A percentile compares a stretch with the other conserved stretches of the same genome.
phyloP scores from a whole-genome alignment of 2,329 filamentous ascomycete genomes.

The Phyllosticta capitalensis region DNA sequence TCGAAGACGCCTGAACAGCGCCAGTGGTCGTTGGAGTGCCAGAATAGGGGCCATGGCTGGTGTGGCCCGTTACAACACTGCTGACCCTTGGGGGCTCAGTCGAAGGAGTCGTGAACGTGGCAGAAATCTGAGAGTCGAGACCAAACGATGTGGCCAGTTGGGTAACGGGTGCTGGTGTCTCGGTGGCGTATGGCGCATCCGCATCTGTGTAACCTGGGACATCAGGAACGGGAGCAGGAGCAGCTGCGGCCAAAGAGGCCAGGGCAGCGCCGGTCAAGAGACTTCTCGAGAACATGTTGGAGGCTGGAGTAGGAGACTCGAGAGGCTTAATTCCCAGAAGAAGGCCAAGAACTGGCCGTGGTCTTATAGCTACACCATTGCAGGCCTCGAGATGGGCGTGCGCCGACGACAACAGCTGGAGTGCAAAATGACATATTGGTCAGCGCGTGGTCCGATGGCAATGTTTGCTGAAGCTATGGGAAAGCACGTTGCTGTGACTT shows the following conservation, averaged over 20 bases:
- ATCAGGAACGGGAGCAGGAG: slow-evolving; percentile 31
- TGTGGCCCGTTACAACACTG: slow-evolving; percentile 46
- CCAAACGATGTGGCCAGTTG: slow-evolving; percentile 34
- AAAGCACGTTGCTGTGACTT: slow-evolving; percentile 2
- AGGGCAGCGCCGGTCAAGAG: slow-evolving; percentile 17
- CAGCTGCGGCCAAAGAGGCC: slow-evolving; percentile 26
- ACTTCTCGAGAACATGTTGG: slow-evolving; percentile 30
- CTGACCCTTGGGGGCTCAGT: slow-evolving; percentile 38
- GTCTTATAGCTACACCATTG: slow-evolving; percentile 1
- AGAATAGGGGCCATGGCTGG: slow-evolving; percentile 58
- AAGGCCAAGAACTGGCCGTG: neutral
- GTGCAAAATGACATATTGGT: neutral
- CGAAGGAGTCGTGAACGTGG: slow-evolving; percentile 20
- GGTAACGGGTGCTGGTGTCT: slow-evolving; percentile 17
- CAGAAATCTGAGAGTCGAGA: slow-evolving; percentile 32
- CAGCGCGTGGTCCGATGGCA: neutral
- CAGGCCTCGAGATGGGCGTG: neutral
- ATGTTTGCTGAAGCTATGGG: neutral
- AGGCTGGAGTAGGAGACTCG: neutral
- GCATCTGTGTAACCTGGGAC: slow-evolving; percentile 37
- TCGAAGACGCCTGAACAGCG: slow-evolving; percentile 48
- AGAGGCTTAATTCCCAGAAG: neutral
- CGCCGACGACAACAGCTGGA: neutral
- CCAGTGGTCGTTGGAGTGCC: slow-evolving; percentile 62
- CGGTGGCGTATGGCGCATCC: slow-evolving; percentile 32